Conservation (phyloP, 106 monocot species). For the Platanthera zijinensis region DNA sequence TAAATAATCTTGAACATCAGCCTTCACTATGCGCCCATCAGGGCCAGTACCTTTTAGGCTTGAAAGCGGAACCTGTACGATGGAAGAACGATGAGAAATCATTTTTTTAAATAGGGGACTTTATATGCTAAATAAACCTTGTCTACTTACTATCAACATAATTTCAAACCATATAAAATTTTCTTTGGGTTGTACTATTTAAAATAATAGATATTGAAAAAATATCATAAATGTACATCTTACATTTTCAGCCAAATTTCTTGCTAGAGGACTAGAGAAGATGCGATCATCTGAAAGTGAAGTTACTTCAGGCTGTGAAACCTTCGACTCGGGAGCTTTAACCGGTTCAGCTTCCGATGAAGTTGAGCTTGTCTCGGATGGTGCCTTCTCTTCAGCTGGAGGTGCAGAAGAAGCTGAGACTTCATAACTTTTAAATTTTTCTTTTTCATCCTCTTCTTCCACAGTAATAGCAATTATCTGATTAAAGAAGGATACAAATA, state of each 20-base stretch:
- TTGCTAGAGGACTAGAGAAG: slow-evolving; percentile 82
- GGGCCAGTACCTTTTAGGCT: slow-evolving; percentile 93
- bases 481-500: background rate
- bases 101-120: background rate
- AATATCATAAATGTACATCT: slow-evolving; percentile 9
- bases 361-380: slow-evolving; percentile 28
- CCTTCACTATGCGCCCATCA: slow-evolving; percentile 85
- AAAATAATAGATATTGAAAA: background rate
- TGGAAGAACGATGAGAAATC: background rate
- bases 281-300: slow-evolving; percentile 49
- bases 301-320: slow-evolving; percentile 29
- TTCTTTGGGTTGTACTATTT: background rate
- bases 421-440: slow-evolving; percentile 80
- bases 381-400: slow-evolving; percentile 23
- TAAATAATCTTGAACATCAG: slow-evolving; percentile 92
- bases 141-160: background rate
- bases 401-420: slow-evolving; percentile 36
- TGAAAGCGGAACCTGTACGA: slow-evolving; percentile 60
- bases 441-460: slow-evolving; percentile 78
- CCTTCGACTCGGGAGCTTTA: slow-evolving; percentile 36
- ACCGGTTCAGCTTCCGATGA: slow-evolving; percentile 26
- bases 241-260: slow-evolving; percentile 92
- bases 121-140: background rate
- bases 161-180: background rate
- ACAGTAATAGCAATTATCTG: slow-evolving; percentile 89